These are phyloP conservation scores for Begonia peltatifolia DNA, from an alignment of 306 rosid species.

Conservation along the genomic window DNA sequence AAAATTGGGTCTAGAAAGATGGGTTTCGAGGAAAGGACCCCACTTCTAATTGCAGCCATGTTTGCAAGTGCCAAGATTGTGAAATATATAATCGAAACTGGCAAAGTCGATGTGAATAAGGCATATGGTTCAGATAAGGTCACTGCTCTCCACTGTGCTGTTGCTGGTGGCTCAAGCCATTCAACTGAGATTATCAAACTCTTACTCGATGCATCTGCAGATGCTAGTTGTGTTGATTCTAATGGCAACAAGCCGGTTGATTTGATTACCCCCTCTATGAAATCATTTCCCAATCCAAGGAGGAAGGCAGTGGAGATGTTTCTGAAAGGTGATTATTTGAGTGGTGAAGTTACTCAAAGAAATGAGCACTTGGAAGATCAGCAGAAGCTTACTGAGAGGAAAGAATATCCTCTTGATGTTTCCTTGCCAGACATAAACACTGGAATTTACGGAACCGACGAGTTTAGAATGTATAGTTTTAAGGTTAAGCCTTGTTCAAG, in stretches of 20 bases:
- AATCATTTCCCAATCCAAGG: constrained; percentile 20
- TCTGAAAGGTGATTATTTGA: constrained; percentile 28
- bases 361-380: too few relatives aligned
- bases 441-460: constrained; percentile 67
- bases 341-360: constrained; percentile 8
- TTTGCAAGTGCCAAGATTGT: constrained; percentile 49
- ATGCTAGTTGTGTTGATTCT: constrained; percentile 34
- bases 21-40: constrained; percentile 72
- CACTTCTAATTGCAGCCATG: constrained; percentile 77
- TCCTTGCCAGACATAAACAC: constrained; percentile 79
- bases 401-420: constrained; percentile 65
- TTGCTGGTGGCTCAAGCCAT: constrained; percentile 49
- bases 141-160: constrained; percentile 80
- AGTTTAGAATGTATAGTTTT: constrained; percentile 81
- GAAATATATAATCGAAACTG: constrained; percentile 38
- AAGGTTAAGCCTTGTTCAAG: constrained; percentile 93
- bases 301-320: constrained; percentile 50
- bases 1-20: constrained; percentile 71
- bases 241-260: constrained; percentile 44
- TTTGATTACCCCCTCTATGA: constrained; percentile 38
- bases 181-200: constrained; percentile 49
- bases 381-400: constrained; percentile 38
- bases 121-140: constrained; percentile 56
- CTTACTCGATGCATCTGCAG: constrained; percentile 63
- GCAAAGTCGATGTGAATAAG: constrained; percentile 49